These are phyloP conservation scores for Amanita brunnescens DNA, from an alignment of 768 basidiomycete species.

Conservation along the genomic window DNA sequence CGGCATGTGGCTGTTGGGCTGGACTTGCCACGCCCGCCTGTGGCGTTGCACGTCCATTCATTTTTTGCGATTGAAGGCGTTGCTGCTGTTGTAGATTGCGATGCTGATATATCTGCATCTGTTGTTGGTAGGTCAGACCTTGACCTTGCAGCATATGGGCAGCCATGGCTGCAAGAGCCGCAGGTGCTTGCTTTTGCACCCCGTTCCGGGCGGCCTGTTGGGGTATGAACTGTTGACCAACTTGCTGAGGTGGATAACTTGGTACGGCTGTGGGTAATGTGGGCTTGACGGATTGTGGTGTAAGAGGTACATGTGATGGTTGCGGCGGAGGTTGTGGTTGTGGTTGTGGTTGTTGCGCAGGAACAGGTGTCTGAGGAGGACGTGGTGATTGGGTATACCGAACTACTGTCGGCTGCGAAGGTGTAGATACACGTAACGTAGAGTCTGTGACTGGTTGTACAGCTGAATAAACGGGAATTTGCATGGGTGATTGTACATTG, in stretches of 20 bases:
- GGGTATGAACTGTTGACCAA: slow-evolving; percentile 8
- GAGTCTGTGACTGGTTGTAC: not conserved
- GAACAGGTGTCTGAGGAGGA: slow-evolving; percentile 15
- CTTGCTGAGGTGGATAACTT: slow-evolving; percentile 5
- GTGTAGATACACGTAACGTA: slow-evolving; percentile 1
- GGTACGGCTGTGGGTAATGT: slow-evolving; percentile 7
- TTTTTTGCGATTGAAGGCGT: slow-evolving; percentile 1
- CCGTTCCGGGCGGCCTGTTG: slow-evolving; percentile 1
- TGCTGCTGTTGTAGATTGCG: slow-evolving; percentile 5
- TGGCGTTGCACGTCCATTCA: slow-evolving; percentile 4
- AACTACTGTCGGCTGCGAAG: not conserved
- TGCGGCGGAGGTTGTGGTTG: slow-evolving; percentile 11
- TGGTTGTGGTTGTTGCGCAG: slow-evolving; percentile 12
- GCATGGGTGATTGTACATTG: slow-evolving; percentile 13
- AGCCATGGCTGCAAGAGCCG: slow-evolving; percentile 2
- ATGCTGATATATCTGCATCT: not conserved
- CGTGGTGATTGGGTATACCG: slow-evolving; percentile 11
- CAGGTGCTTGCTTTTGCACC: slow-evolving; percentile 1
- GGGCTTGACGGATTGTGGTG: slow-evolving; percentile 1
- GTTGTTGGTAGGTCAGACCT: not conserved
- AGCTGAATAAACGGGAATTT: slow-evolving; percentile 2
- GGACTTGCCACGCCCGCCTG: slow-evolving; percentile 4
- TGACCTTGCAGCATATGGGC: slow-evolving; percentile 1
- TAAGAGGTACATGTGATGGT: slow-evolving; percentile 1
- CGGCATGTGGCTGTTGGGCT: slow-evolving; percentile 1